phyloP scores from a whole-genome alignment of 2,329 filamentous ascomycete genomes.

The Ceratocystis eucalypticola region DNA sequence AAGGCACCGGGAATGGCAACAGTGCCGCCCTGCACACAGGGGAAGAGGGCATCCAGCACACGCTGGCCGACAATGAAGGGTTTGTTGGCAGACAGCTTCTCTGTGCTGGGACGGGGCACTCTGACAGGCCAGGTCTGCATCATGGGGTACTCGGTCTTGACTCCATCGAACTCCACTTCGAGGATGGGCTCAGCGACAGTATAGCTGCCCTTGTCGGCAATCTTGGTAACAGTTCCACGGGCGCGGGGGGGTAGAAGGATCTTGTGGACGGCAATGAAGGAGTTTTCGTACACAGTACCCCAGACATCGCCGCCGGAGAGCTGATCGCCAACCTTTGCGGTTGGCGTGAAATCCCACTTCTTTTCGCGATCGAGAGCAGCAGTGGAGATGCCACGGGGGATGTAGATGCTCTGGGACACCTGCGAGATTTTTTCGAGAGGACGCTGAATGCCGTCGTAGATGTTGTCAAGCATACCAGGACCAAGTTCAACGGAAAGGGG shows the following conservation, averaged over 20 bases:
- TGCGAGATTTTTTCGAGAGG: slow-evolving; percentile 75
- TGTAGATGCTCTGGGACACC: slow-evolving; percentile 80
- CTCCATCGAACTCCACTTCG: slow-evolving; percentile 93
- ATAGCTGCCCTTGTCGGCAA: slow-evolving; percentile 79
- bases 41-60: slow-evolving; percentile 91
- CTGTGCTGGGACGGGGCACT: slow-evolving; percentile 79
- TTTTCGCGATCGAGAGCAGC: slow-evolving; percentile 79
- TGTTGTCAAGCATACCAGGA: slow-evolving; percentile 93
- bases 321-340: slow-evolving; percentile 89
- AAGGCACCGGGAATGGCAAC: slow-evolving; percentile 97
- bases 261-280: slow-evolving; percentile 82
- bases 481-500: slow-evolving; percentile 94
- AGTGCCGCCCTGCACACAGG: slow-evolving; percentile 90
- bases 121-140: slow-evolving; percentile 98
- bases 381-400: slow-evolving; percentile 81
- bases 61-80: slow-evolving; percentile 95
- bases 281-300: slow-evolving; percentile 92
- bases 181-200: slow-evolving; percentile 88
- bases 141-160: slow-evolving; percentile 89
- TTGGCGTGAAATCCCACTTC: slow-evolving; percentile 93
- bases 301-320: slow-evolving; percentile 94
- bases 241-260: slow-evolving; percentile 84
- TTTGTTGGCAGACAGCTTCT: slow-evolving; percentile 78
- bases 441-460: slow-evolving; percentile 98
- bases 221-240: slow-evolving; percentile 80